Evolutionary conservation across 306 rosid genomes (phyloP), one percentile per base, ranked within the genome.

Genomic region (Dalbergia cochinchinensis): DNA sequence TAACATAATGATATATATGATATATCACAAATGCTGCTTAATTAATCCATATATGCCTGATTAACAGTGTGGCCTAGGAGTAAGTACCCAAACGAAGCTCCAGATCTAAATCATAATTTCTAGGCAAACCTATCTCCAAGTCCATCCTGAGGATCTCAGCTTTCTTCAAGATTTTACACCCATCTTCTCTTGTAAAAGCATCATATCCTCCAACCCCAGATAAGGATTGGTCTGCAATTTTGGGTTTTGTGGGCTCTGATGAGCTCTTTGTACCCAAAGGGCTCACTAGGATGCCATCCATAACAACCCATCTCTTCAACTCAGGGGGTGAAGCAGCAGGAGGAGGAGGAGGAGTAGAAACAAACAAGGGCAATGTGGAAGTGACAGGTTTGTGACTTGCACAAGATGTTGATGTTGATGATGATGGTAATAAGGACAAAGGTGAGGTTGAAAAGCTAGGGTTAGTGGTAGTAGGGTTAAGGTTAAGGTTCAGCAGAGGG

Each of bases 61-160:
- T 26, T 26, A 26, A 33, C 48, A 62, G 18, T 69, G 64, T 59
- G 18, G 69, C 58, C 85, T 84, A 83, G 74, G 87, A 81, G 63
- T 65, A 84, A 85, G 82, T 86, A 35, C 99, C 97, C 85, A 95
- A 85, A 60, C 99, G 97, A 85, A 95, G 97, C 82, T 95, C 98
- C 86, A 94, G 94, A 89, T 94, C 99, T 47, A 95, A 84, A 75
- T 90, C 91, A 55, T 85, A 84, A 16, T 75, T 85, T 33, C 85
- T 75, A 33, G 83, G 73, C 63, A 87, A 65, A 74, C 91, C 90
- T 55, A 89, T 89, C 86, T 86, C 91, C 88, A 90, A 84, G 60
- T 89, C 98, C 89, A 94, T 81, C 84, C 89, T 90, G 13, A 83
- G 70, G 44, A 82, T 87, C 73, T 85, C 82, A 58, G 63, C 71